Base-by-base conservation (phyloP, 352 stramenopile species). In the Blastocystis sp. region DNA sequence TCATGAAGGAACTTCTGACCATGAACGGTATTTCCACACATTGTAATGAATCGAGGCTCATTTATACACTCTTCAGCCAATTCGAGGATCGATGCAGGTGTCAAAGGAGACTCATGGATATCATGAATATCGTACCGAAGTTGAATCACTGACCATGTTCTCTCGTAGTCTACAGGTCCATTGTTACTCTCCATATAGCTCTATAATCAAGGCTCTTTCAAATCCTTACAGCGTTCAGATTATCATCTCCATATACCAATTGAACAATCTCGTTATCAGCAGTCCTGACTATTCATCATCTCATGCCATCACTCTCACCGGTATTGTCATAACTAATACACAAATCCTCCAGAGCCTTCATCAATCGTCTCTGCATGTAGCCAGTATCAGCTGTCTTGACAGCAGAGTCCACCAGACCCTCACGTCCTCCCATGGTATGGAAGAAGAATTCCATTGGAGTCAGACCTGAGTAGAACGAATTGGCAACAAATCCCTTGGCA, bases 401-500 rank as follows among this genome's bases (percentile, higher is more conserved):
- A 27, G 97, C 97, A 13, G 97, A 99, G 93, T 99, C 97, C 42
- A 99, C 97, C n/a, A 99, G 92, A 90, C 97, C 97, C 95, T 99
- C 97, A 91, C 97, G 93, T 35, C 97, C 97, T 76, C 96, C 97
- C 97, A 99, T 99, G 0, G 96, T 99, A 92, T 99, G 97, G 92
- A 99, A 99, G 90, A 99, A 99, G 90, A 99, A 99, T 92, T 99
- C 97, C 11, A 96, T 98, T 24, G 97, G 96, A 19, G 95, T 98
- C 64, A 99, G 92, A 42, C 97, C 97, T 42, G 94, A 97, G 92
- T 97, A 99, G 91, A 99, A 99, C 59, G 95, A 98, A 90, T 99
- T 99, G 19, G 96, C 95, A 7, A 99, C 97, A 90, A 99, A 99
- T n/a, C 97, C 97, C 91, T 99, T 99, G 7, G 97, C 96, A 4